phyloP scores from a whole-genome alignment of 148 eudicot genomes.

The Amaranthus hypochondriacus region DNA sequence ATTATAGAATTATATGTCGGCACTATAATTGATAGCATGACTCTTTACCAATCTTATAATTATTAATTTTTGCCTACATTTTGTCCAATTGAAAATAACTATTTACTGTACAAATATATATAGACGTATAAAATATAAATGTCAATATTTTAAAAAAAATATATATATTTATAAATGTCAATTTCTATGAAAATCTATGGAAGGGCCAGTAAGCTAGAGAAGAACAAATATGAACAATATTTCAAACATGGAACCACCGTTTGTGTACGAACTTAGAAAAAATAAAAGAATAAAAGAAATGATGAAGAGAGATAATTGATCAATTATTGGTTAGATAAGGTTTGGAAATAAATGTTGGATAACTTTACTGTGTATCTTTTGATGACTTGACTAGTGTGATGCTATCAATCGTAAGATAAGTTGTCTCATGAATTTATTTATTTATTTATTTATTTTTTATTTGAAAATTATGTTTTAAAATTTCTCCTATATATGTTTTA shows the following conservation, averaged over 20 bases:
- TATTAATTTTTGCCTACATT: too few species aligned
- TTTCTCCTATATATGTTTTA: too few species aligned
- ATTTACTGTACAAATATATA: not conserved
- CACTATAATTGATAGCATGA: not conserved
- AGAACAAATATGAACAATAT: slow-evolving; percentile 2
- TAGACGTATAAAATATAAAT: not conserved
- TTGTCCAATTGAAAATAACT: not conserved
- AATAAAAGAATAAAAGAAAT: not conserved
- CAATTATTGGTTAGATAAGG: slow-evolving; percentile 10
- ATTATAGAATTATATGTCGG: not conserved
- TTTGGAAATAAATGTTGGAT: slow-evolving; percentile 1
- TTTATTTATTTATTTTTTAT: too few species aligned
- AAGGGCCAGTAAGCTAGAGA: not conserved
- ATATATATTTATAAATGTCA: not conserved
- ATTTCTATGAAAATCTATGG: not conserved
- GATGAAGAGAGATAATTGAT: not conserved
- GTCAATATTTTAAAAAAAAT: too few species aligned
- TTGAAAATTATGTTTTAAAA: too few species aligned
- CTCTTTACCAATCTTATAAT: not conserved
- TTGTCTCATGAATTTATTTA: too few species aligned
- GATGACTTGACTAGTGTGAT: not conserved
- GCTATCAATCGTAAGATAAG: too few species aligned
- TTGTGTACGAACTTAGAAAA: not conserved
- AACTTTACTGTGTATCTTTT: not conserved
- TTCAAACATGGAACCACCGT: not conserved